These are phyloP conservation scores for Metschnikowia continentalis DNA, from an alignment of 805 yeast genomes.

Conservation along the genomic window DNA sequence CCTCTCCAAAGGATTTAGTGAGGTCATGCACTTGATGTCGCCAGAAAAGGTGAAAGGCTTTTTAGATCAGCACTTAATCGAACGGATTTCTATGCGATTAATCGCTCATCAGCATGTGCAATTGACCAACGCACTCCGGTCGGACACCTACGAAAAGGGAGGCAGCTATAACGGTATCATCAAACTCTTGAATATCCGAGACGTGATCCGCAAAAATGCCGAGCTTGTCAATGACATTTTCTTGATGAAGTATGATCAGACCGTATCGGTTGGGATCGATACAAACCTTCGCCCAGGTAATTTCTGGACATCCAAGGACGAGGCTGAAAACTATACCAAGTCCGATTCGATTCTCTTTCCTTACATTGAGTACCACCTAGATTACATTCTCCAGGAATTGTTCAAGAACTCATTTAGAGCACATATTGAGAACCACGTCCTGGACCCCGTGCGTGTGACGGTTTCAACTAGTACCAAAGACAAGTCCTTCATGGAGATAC, in stretches of 20 bases:
- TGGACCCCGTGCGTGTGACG: slow-evolving; percentile 37
- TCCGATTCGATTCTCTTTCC: slow-evolving; percentile 62
- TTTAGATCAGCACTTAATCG: slow-evolving; percentile 71
- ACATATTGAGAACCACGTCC: slow-evolving; percentile 62
- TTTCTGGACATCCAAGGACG: slow-evolving; percentile 24
- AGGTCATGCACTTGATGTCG: slow-evolving; percentile 48
- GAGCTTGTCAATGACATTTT: slow-evolving; percentile 81
- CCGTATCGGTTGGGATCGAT: slow-evolving; percentile 57
- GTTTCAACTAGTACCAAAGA: slow-evolving; percentile 28
- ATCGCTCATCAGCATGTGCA: slow-evolving; percentile 82
- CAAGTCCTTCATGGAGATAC: slow-evolving; percentile 53
- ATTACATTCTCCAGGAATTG: slow-evolving; percentile 81
- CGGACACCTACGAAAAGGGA: slow-evolving; percentile 53
- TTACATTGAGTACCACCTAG: slow-evolving; percentile 82
- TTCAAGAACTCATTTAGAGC: slow-evolving; percentile 87
- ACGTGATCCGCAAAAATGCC: slow-evolving; percentile 58
- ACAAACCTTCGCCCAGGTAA: slow-evolving; percentile 26
- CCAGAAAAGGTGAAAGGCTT: slow-evolving; percentile 53
- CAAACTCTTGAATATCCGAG: slow-evolving; percentile 58
- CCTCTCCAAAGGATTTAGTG: slow-evolving; percentile 77
- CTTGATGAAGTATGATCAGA: slow-evolving; percentile 74
- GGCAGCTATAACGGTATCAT: slow-evolving; percentile 54
- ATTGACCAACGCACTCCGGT: slow-evolving; percentile 41
- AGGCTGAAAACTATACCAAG: slow-evolving; percentile 40
- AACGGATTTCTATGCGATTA: slow-evolving; percentile 81